Base-by-base conservation (phyloP, 768 basidiomycete genomes). In the Xanthoconium stramineum region DNA sequence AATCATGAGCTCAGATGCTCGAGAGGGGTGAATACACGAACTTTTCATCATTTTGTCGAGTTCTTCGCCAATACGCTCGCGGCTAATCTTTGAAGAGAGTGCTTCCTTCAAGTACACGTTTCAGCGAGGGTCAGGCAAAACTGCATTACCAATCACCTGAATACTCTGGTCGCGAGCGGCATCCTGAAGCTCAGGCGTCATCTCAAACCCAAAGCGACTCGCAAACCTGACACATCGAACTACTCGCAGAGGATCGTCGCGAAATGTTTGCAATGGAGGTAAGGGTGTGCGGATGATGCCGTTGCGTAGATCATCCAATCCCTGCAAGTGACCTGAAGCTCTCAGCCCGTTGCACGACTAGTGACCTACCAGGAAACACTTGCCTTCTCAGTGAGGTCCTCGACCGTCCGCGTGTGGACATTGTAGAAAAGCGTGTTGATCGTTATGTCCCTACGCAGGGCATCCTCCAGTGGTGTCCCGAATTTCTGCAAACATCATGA, bases 341-440 rank as follows among this genome's bases (percentile, higher is more conserved):
- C 52, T 56, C 53, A 60, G 56, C 49, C 28, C 54, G 50, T 28
- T 52, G 53, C 35, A 33, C n/a, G 32, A 13, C 42, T 5, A 40
- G 47, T 11, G 30, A 29, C 50, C 32, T 7, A 32, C 3, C 36
- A 30, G 53, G 5, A 29, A 30, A 56, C n/a, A 29, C 57, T 32
- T 66, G 88, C 92, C 80, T 85, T 88, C 63, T 78, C 81, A 1
- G 94, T 96, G 64, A 81, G 81, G 68, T 99, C 97, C 67, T 99
- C 97, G 3, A 99, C 87, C 4, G 74, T 61, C 14, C 85, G 81
- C 1, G 88, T 86, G 65, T 97, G 94, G 2, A 99, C 82, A 61
- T 99, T 98, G 75, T 95, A 98, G 74, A 98, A 98, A 8, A 99
- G 76, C 0, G 96, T 78, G 67, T 99, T 99, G 70, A 99, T 97